Conservation (phyloP, 2,329 filamentous ascomycete species). For the Fusarium camptoceras region DNA sequence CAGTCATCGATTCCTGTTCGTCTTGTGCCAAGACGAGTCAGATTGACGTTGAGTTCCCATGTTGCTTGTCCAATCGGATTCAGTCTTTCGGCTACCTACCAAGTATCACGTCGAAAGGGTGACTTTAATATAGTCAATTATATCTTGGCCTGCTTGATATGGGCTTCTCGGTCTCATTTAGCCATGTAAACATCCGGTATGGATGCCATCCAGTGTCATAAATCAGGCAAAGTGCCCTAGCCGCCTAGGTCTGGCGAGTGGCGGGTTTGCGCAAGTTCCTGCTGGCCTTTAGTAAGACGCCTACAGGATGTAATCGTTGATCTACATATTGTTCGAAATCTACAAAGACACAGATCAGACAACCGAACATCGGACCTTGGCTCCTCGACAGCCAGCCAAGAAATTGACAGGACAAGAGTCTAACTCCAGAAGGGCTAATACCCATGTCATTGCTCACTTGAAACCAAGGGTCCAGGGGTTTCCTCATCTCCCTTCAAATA, state of each 20-base stretch:
- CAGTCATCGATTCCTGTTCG: neutral
- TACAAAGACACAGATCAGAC: no score
- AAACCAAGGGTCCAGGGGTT: neutral
- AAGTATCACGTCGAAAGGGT: neutral
- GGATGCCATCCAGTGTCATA: constrained; percentile 10
- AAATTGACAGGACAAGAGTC: neutral
- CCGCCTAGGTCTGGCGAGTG: constrained; percentile 30
- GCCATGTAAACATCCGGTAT: constrained; percentile 1
- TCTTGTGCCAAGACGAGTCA: neutral
- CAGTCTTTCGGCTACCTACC: neutral
- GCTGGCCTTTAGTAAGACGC: neutral
- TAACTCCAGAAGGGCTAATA: neutral
- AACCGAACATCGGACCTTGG: neutral
- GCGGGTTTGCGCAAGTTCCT: constrained; percentile 19
- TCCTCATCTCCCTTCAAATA: neutral
- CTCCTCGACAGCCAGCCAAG: neutral
- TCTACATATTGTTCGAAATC: no score
- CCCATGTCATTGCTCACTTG: neutral
- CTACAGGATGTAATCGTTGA: no score
- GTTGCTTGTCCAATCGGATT: neutral
- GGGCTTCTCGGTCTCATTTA: neutral
- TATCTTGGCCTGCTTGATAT: neutral
- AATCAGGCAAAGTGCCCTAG: constrained; percentile 6
- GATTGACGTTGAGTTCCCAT: neutral
- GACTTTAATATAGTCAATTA: neutral